Base-by-base conservation (phyloP, 2,329 filamentous ascomycete genomes). In the Parastagonospora nodorum region DNA sequence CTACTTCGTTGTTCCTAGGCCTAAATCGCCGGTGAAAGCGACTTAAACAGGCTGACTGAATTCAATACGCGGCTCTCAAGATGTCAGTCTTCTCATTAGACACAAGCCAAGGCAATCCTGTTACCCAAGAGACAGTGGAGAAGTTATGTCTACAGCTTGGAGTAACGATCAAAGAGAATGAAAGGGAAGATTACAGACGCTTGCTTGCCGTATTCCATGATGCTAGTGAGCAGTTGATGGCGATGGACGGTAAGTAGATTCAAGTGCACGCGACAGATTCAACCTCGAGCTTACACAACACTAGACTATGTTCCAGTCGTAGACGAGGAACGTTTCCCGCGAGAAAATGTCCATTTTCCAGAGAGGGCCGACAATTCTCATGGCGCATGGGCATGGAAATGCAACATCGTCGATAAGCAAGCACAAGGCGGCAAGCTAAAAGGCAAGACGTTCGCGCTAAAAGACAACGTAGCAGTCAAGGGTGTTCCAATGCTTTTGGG, bases 331-430 rank as follows among this genome's bases (percentile, higher is more conserved):
- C 68, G 74, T 36, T 74, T 75, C 55, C 64, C 74, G 32, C 51
- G 75, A 51, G 54, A 68, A 32, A 58, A 74, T 27, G 54, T 77
- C 3, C 66, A 73, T 45, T 71, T 69, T 31, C 70, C 71, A 2
- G 52, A 59, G 2, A 58, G 50, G n/a, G 28, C 58, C 9, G 65
- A 74, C 5, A 78, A 78, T 37, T 51, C 63, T 4, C 62, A 75
- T 31, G 71, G 72, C 2, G 77, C 75, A 2, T 79, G 77, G 77
- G 77, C 76, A 5, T 78, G 75, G 74, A 71, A 61, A 42, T 76
- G 71, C 42, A 68, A 57, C 16, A 72, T 75, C 48, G 57, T 62
- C 43, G 73, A 75, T 51, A 58, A 66, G 8, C 46, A 55, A 33
- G 39, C 40, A 5, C 45, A 62, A 9, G 50, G 60, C 4, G 60